Evolutionary conservation across 164 flowering plant genomes (phyloP).

Genomic region (Platanus orientalis): DNA sequence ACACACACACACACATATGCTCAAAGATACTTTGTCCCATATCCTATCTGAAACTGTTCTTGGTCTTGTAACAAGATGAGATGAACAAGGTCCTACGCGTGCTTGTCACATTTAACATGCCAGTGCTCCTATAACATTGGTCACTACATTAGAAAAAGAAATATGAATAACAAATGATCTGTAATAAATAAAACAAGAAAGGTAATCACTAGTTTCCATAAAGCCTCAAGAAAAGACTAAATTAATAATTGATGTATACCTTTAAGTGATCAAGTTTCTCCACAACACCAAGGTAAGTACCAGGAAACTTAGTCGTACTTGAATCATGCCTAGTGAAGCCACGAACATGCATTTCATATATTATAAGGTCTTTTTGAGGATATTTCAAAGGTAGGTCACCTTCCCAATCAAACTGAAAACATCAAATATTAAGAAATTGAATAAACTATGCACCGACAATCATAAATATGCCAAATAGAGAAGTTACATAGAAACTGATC

Average conservation of each 20-base stretch:
- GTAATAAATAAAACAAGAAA: no score
- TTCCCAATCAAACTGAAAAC: constrained; percentile 90
- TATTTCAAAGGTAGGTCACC: constrained; percentile 77
- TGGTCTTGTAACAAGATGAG: no score
- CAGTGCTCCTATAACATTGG: background rate
- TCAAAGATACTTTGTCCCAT: no score
- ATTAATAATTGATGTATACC: constrained; percentile 32
- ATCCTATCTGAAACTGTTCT: no score
- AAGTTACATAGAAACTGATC: no score
- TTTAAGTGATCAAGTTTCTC: constrained; percentile 92
- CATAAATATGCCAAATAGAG: no score
- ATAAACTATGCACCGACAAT: no score
- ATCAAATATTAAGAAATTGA: constrained; percentile 4
- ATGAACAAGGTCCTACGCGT: background rate
- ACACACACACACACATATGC: no score
- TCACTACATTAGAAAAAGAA: background rate
- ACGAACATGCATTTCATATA: constrained; percentile 98
- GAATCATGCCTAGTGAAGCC: constrained; percentile 94
- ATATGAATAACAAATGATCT: background rate
- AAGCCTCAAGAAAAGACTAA: background rate
- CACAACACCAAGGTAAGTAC: constrained; percentile 80
- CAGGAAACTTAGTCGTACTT: constrained; percentile 63
- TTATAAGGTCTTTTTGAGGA: constrained; percentile 73
- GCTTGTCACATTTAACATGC: no score
- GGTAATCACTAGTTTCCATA: no score